These are phyloP conservation scores for Pseudogymnoascus sp. DNA, from an alignment of 2,329 filamentous ascomycete genomes.

Conservation along the genomic window DNA sequence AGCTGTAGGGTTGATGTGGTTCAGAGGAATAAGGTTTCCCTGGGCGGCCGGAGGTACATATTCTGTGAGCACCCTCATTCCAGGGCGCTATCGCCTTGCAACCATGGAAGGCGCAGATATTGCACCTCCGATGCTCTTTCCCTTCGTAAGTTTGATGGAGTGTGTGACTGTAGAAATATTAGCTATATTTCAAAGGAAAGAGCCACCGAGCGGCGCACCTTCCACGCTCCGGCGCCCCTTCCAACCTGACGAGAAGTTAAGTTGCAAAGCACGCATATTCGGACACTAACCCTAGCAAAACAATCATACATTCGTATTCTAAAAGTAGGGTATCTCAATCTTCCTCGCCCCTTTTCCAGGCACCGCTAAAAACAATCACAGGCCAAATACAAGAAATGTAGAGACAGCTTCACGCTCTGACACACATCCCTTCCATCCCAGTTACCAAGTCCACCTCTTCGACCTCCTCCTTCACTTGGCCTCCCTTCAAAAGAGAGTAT, in stretches of 20 bases:
- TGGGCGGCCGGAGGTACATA: neutral
- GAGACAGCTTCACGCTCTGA: neutral
- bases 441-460: neutral
- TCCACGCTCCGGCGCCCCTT: neutral
- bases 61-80: neutral
- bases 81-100: neutral
- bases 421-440: constrained; percentile 4
- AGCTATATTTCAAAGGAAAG: neutral
- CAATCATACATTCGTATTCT: neutral
- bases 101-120: neutral
- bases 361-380: neutral
- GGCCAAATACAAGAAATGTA: neutral
- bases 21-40: neutral
- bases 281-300: neutral
- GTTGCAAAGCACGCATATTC: neutral
- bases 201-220: neutral
- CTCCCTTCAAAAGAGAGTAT: neutral
- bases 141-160: neutral
- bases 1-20: neutral
- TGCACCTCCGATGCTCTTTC: neutral
- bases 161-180: neutral
- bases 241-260: no score
- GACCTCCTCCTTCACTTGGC: neutral
- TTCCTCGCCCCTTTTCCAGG: neutral
- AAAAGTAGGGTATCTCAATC: constrained; percentile 4